These are phyloP conservation scores for Puccinia polysora DNA, from an alignment of 1,284 basidiomycete genomes.

Conservation along the genomic window DNA sequence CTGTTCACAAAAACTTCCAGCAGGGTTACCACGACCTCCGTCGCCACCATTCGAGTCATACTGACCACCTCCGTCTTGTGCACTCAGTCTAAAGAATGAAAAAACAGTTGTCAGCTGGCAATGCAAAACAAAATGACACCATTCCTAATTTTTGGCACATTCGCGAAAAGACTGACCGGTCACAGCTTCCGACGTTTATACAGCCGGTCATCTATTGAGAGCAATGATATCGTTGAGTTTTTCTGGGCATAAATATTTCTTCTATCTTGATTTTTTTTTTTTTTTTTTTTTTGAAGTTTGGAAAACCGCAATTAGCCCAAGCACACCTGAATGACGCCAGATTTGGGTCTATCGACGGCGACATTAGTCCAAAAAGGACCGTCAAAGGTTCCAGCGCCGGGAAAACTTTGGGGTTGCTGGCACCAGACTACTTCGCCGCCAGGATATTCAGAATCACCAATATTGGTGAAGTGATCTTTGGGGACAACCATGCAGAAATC, in stretches of 20 bases:
- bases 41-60: slow-evolving; percentile 52
- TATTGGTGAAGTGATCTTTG: slow-evolving; percentile 43
- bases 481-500: slow-evolving; percentile 46
- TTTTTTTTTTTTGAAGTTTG: too few relatives aligned
- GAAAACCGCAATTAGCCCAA: too few relatives aligned
- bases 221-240: background rate
- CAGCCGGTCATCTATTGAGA: slow-evolving; percentile 35
- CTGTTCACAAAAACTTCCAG: slow-evolving; percentile 46
- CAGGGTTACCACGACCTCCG: slow-evolving; percentile 50
- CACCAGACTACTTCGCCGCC: slow-evolving; percentile 44
- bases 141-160: too few relatives aligned
- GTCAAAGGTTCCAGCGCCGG: slow-evolving; percentile 42
- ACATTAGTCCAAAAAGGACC: slow-evolving; percentile 44
- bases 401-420: slow-evolving; percentile 23
- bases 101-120: slow-evolving; percentile 46
- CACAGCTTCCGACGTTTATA: slow-evolving; percentile 34
- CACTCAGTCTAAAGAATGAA: slow-evolving; percentile 4
- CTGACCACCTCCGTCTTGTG: slow-evolving; percentile 48
- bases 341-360: slow-evolving; percentile 33
- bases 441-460: slow-evolving; percentile 43
- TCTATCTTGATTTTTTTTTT: too few relatives aligned
- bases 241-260: background rate
- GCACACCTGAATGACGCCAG: slow-evolving; percentile 27
- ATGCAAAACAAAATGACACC: background rate
- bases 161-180: slow-evolving; percentile 43